phyloP scores from a whole-genome alignment of 306 rosid species.

The Cicer bijugum region DNA sequence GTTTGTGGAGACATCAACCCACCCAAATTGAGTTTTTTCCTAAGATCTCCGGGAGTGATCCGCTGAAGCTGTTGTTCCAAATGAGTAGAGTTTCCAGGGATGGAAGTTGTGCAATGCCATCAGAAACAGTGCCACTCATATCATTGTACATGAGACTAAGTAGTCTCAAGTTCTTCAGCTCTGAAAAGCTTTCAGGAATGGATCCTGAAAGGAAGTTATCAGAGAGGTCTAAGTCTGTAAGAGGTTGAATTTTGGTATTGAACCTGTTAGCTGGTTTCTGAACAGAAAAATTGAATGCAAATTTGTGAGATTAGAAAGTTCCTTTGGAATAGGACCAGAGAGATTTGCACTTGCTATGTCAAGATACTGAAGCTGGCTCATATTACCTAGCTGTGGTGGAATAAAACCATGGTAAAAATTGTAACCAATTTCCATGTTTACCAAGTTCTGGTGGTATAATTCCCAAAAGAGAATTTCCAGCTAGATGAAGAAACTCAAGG shows the following conservation, averaged over 20 bases:
- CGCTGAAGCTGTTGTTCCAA: slow-evolving; percentile 80
- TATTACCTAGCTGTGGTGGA: slow-evolving; percentile 75
- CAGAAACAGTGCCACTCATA: slow-evolving; percentile 77
- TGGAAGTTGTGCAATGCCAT: slow-evolving; percentile 72
- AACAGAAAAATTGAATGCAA: slow-evolving; percentile 80
- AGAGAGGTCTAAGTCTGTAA: slow-evolving; percentile 78
- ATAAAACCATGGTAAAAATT: slow-evolving; percentile 67
- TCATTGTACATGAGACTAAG: slow-evolving; percentile 87
- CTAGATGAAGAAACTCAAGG: slow-evolving; percentile 84
- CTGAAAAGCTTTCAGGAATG: slow-evolving; percentile 75
- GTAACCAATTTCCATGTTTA: slow-evolving; percentile 91
- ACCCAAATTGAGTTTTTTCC: slow-evolving; percentile 79
- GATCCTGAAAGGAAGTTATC: slow-evolving; percentile 79
- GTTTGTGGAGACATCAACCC: slow-evolving; percentile 89
- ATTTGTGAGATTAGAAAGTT: slow-evolving; percentile 72
- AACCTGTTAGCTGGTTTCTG: slow-evolving; percentile 74
- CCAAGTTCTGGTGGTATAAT: slow-evolving; percentile 77
- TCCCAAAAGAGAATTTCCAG: slow-evolving; percentile 81
- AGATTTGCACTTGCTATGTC: slow-evolving; percentile 88
- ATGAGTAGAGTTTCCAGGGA: slow-evolving; percentile 84
- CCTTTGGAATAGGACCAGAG: slow-evolving; percentile 72
- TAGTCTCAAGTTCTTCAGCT: slow-evolving; percentile 67
- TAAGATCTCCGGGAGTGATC: slow-evolving; percentile 69
- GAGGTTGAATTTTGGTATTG: slow-evolving; percentile 60
- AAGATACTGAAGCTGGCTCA: slow-evolving; percentile 82